Evolutionary conservation across 306 rosid genomes (phyloP).

Genomic region (Crotalaria pallida): DNA sequence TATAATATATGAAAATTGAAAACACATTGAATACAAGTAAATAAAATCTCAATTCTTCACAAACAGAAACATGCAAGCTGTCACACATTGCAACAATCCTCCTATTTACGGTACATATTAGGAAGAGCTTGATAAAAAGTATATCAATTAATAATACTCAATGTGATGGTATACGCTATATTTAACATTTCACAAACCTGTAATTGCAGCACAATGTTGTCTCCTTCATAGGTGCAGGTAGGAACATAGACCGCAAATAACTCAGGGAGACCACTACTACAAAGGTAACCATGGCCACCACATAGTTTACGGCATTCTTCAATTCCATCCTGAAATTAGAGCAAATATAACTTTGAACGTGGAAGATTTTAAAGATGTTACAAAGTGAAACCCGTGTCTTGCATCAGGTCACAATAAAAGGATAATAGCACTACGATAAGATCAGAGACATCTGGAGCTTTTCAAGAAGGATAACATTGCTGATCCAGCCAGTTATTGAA

Average conservation of each 20-base stretch:
- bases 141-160: conserved; percentile 1
- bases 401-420: not conserved
- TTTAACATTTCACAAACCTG: conserved; percentile 54
- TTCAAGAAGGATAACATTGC: not conserved
- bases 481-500: not conserved
- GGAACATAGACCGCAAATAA: conserved; percentile 97
- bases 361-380: not conserved
- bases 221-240: conserved; percentile 98
- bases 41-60: not conserved
- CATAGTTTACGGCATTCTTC: conserved; percentile 96
- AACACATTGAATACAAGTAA: conserved; percentile 7
- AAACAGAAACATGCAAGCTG: conserved; percentile 7
- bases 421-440: not conserved
- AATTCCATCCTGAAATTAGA: conserved; percentile 69
- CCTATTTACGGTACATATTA: not conserved
- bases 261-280: conserved; percentile 97
- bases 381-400: not conserved
- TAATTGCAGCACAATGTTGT: conserved; percentile 76
- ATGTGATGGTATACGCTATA: not conserved
- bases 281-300: conserved; percentile 95
- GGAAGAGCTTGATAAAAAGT: not conserved
- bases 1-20: no score
- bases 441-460: conserved; percentile 18
- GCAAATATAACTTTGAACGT: conserved; percentile 7
- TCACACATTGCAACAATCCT: not conserved